Conservation (phyloP, 1,284 basidiomycete species). For the Hymenochaete sp. region DNA sequence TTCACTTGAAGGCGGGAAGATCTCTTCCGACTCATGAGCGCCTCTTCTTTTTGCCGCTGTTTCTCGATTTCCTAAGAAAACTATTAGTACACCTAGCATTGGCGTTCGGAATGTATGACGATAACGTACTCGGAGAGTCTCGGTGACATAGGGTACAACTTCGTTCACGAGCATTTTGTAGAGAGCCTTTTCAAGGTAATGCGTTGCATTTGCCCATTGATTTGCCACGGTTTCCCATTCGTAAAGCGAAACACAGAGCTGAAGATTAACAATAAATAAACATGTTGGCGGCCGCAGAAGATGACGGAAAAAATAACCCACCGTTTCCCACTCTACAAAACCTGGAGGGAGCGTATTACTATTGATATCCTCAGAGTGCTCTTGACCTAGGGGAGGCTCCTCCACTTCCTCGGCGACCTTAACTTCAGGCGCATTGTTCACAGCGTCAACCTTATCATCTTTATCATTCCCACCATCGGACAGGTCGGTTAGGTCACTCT, state of each 20-base stretch:
- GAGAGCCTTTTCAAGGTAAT: constrained; percentile 73
- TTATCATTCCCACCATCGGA: constrained; percentile 34
- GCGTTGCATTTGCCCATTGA: constrained; percentile 63
- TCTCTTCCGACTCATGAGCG: constrained; percentile 70
- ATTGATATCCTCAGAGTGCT: no score
- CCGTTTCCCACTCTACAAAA: constrained; percentile 81
- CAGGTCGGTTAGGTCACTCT: constrained; percentile 66
- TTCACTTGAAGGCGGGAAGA: constrained; percentile 75
- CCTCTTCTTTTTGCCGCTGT: constrained; percentile 54
- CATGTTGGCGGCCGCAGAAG: constrained; percentile 3
- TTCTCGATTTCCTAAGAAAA: constrained; percentile 50
- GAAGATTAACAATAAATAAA: constrained; percentile 6
- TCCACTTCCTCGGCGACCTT: constrained; percentile 22
- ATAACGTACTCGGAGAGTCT: constrained; percentile 47
- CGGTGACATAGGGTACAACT: constrained; percentile 58
- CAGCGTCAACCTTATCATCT: constrained; percentile 17
- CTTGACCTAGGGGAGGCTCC: neutral
- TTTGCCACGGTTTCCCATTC: constrained; percentile 75
- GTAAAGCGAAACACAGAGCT: constrained; percentile 72
- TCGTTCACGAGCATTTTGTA: constrained; percentile 57
- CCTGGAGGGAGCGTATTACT: constrained; percentile 27
- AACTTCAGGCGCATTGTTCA: constrained; percentile 18
- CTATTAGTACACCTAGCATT: constrained; percentile 2
- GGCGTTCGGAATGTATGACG: constrained; percentile 14
- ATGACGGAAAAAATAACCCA: constrained; percentile 31